Percentiles rank a stretch among this genome's conserved stretches.
Evolutionary conservation across 495 filamentous ascomycete genomes (phyloP).

Genomic region (Aspergillus cristatus): DNA sequence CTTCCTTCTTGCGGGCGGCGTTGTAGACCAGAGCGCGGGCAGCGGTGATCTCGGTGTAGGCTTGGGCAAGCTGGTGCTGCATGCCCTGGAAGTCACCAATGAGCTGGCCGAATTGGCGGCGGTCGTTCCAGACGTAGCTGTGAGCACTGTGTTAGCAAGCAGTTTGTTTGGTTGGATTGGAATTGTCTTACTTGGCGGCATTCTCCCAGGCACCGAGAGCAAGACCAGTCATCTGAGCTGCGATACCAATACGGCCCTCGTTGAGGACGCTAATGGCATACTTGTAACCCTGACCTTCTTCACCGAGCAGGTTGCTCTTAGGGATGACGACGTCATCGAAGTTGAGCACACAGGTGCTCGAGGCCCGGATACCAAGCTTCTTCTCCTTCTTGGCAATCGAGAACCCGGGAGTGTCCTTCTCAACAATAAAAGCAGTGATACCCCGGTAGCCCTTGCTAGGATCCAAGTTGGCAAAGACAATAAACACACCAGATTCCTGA

Average conservation of each 20-base stretch:
- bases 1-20: constrained; percentile 95
- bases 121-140: constrained; percentile 91
- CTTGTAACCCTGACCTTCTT: constrained; percentile 91
- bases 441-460: constrained; percentile 85
- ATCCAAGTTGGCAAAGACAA: constrained; percentile 94
- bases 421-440: constrained; percentile 92
- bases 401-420: constrained; percentile 85
- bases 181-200: constrained; percentile 59
- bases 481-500: constrained; percentile 88
- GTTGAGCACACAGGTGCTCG: constrained; percentile 92
- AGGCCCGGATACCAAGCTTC: constrained; percentile 94
- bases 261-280: constrained; percentile 95
- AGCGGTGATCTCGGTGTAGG: constrained; percentile 85
- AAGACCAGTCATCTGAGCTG: constrained; percentile 96
- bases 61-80: constrained; percentile 97
- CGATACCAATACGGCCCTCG: constrained; percentile 95
- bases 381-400: constrained; percentile 98
- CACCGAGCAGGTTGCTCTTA: constrained; percentile 76
- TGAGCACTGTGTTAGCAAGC: constrained; percentile 1
- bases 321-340: constrained; percentile 95
- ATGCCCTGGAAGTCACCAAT: constrained; percentile 97
- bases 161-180: background rate
- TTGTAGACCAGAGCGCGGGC: constrained; percentile 93
- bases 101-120: constrained; percentile 88
- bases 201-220: constrained; percentile 95